A percentile compares a stretch with the other conserved stretches of the same genome.
Evolutionary conservation across 2,329 filamentous ascomycete species (phyloP).

Genomic region (Aureobasidium uvarum): DNA sequence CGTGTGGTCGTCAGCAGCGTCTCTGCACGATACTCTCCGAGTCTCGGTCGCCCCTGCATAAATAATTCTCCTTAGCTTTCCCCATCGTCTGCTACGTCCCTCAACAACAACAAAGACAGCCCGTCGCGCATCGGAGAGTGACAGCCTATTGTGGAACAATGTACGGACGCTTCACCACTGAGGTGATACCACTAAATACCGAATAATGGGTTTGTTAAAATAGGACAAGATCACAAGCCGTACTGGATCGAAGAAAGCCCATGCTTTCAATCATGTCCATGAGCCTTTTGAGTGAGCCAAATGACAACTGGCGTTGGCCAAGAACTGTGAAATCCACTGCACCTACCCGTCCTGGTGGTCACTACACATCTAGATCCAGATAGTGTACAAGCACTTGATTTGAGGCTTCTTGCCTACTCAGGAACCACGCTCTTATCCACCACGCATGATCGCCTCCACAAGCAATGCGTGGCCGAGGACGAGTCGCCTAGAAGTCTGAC

Average conservation of each 20-base stretch:
- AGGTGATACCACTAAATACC: background rate
- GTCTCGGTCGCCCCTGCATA: constrained; percentile 15
- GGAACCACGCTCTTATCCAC: constrained; percentile 70
- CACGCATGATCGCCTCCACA: constrained; percentile 79
- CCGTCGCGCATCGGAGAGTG: background rate
- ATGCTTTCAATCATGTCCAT: constrained; percentile 72
- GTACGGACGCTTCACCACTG: background rate
- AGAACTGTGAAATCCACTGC: constrained; percentile 66
- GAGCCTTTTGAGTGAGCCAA: constrained; percentile 73
- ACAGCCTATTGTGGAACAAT: too few relatives aligned
- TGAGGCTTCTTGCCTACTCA: constrained; percentile 64
- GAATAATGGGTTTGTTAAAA: constrained; percentile 37
- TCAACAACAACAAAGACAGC: background rate
- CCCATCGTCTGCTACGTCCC: constrained; percentile 13
- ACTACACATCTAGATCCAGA: constrained; percentile 84
- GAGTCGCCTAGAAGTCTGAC: constrained; percentile 32
- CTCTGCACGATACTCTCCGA: background rate
- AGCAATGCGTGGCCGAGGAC: constrained; percentile 70
- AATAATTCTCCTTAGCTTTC: constrained; percentile 12
- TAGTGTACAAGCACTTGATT: constrained; percentile 69
- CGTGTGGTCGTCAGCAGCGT: background rate
- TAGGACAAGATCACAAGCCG: constrained; percentile 64
- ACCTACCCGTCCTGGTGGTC: constrained; percentile 72
- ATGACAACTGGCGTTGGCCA: constrained; percentile 63
- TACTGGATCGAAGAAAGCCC: constrained; percentile 62